Percentiles rank a stretch among this genome's conserved stretches.
Evolutionary conservation across 345 rosid species (phyloP).

Genomic region (Cardamine chenopodiifolia): DNA sequence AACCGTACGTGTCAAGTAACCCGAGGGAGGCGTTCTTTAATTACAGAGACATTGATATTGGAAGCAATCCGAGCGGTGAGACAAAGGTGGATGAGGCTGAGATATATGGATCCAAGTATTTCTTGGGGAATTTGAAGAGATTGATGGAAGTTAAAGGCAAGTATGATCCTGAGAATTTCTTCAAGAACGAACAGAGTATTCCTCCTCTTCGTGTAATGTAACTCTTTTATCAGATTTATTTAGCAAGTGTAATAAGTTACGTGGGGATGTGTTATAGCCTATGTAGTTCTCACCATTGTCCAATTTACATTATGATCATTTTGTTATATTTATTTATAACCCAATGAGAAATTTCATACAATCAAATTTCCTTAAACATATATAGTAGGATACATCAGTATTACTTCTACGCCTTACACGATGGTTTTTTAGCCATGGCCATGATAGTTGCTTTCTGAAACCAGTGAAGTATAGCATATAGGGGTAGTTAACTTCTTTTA

Average conservation of each 20-base stretch:
- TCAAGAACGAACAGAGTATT: conserved; percentile 48
- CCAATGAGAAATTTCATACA: not conserved
- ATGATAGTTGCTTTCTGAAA: no score
- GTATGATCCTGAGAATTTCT: conserved; percentile 51
- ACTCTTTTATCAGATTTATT: not conserved
- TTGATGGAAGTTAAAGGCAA: conserved; percentile 44
- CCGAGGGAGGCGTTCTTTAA: conserved; percentile 51
- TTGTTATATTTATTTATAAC: not conserved
- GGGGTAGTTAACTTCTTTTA: no score
- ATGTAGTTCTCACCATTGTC: not conserved
- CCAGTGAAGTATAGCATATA: no score
- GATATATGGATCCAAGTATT: conserved; percentile 50
- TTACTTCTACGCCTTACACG: no score
- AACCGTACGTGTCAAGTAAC: conserved; percentile 52
- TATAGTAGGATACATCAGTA: no score
- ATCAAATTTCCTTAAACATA: no score
- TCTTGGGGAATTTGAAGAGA: conserved; percentile 45
- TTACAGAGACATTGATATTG: conserved; percentile 45
- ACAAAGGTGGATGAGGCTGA: conserved; percentile 41
- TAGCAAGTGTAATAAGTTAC: not conserved
- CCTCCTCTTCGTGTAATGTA: conserved; percentile 31
- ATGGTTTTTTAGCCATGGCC: no score
- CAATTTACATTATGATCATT: not conserved
- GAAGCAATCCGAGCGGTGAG: conserved; percentile 22
- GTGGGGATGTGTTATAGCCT: not conserved